Evolutionary conservation across 2,329 filamentous ascomycete species (phyloP).

Genomic region (Diplodia seriata): DNA sequence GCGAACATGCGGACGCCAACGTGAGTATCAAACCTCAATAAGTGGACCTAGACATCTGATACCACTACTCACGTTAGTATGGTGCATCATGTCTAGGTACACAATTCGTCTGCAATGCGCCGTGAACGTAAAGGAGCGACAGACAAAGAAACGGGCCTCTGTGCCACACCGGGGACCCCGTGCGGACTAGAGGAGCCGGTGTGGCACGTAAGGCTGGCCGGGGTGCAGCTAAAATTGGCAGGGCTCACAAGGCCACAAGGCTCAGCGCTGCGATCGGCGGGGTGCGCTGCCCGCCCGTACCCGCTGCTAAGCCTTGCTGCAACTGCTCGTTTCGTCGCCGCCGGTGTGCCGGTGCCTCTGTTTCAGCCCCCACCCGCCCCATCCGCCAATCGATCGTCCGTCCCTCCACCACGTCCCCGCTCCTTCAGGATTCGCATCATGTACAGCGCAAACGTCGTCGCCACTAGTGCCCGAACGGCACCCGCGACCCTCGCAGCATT

Average conservation of each 20-base stretch:
- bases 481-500: neutral
- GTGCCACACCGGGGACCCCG: neutral
- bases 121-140: too few species aligned
- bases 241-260: neutral
- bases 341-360: neutral
- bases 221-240: slow-evolving; percentile 10
- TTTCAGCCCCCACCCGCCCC: neutral
- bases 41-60: too few species aligned
- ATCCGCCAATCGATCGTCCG: neutral
- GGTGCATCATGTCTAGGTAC: too few species aligned
- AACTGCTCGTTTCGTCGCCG: neutral
- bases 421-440: slow-evolving; percentile 17
- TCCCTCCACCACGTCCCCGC: neutral
- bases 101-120: too few species aligned
- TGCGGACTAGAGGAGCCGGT: neutral
- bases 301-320: slow-evolving; percentile 25
- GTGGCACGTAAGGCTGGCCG: neutral
- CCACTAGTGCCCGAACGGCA: neutral
- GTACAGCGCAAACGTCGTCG: neutral
- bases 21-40: too few species aligned
- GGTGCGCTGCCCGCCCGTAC: neutral
- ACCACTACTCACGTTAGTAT: too few species aligned
- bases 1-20: neutral
- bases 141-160: too few species aligned
- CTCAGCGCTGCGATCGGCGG: neutral